phyloP scores from a whole-genome alignment of 768 basidiomycete species.

The Suillus plorans region DNA sequence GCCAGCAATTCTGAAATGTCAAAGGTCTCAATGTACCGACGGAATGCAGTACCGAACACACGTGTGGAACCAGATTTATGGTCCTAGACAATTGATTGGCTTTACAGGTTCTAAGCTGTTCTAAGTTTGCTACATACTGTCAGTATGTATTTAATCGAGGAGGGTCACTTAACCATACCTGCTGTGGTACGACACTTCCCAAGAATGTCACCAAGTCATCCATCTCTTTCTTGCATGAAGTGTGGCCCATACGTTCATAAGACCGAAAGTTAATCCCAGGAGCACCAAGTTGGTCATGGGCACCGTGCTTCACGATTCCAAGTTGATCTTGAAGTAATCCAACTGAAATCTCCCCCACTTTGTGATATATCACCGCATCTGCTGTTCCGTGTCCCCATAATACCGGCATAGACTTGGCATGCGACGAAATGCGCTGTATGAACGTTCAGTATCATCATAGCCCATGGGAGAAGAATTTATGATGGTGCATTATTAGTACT shows the following conservation, averaged over 20 bases:
- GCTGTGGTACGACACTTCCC: conserved; percentile 15
- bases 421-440: conserved; percentile 45
- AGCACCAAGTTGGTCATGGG: neutral
- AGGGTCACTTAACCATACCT: neutral
- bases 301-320: conserved; percentile 7
- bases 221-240: conserved; percentile 16
- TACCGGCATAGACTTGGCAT: conserved; percentile 12
- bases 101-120: neutral
- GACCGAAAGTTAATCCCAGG: conserved; percentile 1
- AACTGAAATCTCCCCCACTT: conserved; percentile 12
- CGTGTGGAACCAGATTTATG: neutral
- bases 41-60: neutral
- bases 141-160: neutral
- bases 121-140: neutral
- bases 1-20: neutral
- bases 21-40: neutral
- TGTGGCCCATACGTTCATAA: conserved; percentile 14
- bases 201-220: conserved; percentile 17
- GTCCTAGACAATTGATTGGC: neutral
- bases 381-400: conserved; percentile 25
- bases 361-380: conserved; percentile 17
- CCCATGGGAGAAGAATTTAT: neutral
- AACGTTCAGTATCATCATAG: neutral
- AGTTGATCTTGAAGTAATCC: conserved; percentile 19
- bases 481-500: conserved; percentile 8